Evolutionary conservation across 768 basidiomycete species (phyloP).

Genomic region (Collybiopsis confluens): DNA sequence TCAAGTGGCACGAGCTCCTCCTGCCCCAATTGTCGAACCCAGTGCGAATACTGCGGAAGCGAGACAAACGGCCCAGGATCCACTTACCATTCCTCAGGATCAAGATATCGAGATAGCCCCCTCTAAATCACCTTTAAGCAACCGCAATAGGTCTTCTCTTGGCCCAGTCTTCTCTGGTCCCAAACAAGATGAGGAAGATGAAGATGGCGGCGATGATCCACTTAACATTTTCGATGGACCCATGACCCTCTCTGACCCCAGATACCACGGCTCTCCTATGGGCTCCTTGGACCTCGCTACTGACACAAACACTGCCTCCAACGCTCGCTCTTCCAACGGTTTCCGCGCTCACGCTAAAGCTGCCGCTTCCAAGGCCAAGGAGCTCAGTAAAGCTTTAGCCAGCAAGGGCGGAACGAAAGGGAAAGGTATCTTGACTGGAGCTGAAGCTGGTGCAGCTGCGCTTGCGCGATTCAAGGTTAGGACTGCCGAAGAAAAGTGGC

Average conservation of each 20-base stretch:
- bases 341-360: constrained; percentile 1
- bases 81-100: neutral
- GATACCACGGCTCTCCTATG: neutral
- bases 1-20: neutral
- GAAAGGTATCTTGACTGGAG: constrained; percentile 19
- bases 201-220: neutral
- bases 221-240: neutral
- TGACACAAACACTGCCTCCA: neutral
- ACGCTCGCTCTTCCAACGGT: neutral
- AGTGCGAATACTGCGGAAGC: neutral
- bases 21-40: neutral
- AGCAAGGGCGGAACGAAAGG: neutral
- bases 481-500: constrained; percentile 6
- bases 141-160: neutral
- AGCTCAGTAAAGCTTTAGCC: neutral
- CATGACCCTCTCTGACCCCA: neutral
- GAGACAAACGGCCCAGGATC: neutral
- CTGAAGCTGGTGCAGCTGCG: constrained; percentile 9
- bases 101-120: neutral
- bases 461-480: constrained; percentile 7
- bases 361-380: constrained; percentile 5
- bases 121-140: neutral
- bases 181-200: too few species aligned
- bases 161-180: neutral
- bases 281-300: neutral